Base-by-base conservation (phyloP, 805 yeast species). In the Metschnikowia santaceciliae region DNA sequence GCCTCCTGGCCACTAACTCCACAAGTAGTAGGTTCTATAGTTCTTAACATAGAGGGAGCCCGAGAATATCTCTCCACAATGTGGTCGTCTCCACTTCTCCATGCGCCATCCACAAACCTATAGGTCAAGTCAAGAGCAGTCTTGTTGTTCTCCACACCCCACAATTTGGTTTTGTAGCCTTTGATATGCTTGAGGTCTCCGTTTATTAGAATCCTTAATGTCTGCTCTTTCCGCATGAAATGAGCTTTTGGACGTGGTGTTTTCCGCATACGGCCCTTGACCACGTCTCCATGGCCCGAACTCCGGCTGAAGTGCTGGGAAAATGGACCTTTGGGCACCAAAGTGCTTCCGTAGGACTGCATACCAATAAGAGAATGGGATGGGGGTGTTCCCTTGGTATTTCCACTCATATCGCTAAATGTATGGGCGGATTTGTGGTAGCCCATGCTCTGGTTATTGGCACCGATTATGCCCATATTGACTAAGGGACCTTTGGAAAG, bases 91-190 rank as follows among this genome's bases (percentile, higher is more conserved):
- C 90, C 90, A 65, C 87, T 88, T 57, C 78, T 78, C 97, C 97
- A 90, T 42, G 76, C 78, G 0, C 86, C 88, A 54, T 84, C 79
- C 8, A 67, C 71, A 63, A 80, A 91, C 48, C 74, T 72, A 67
- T 75, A 79, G 0, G 85, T 87, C 57, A 90, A 72, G 58, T 86
- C 94, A 33, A 77, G 75, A 2, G 76, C 64, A 2, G 76, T 72
- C 59, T 79, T 84, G 55, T 80, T 77, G 69, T 87, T 88, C 57
- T 87, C 90, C 54, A 81, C 77, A 3, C 98, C 98, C 99, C 99
- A 92, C 38, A 94, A 76, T 64, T 90, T 90, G 32, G 84, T 81
- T 69, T 90, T 90, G 59, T 77, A 78, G 57, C 84, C 73, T 58
- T 80, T 80, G 50, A 86, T 68, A 4, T 74, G 72, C 65, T 80